Evolutionary conservation across 2,329 filamentous ascomycete species (phyloP).

Genomic region (Zasmidium cellare): DNA sequence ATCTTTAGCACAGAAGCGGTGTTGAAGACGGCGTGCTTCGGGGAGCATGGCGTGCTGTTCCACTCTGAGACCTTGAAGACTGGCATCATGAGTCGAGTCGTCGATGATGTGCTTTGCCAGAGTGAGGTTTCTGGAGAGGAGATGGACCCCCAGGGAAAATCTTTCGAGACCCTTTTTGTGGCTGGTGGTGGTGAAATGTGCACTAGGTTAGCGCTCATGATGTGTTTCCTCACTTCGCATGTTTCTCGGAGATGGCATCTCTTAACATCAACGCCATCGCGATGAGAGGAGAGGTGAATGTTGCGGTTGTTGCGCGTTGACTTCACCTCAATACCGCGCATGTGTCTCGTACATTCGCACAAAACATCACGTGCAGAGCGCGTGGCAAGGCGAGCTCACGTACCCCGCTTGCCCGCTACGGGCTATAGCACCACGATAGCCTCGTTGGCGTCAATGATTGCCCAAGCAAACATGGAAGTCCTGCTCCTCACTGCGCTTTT

Average conservation of each 20-base stretch:
- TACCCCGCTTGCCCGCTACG: not conserved
- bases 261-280: not conserved
- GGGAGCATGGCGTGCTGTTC: not conserved
- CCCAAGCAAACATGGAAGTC: constrained; percentile 14
- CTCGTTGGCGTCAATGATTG: not conserved
- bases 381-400: not conserved
- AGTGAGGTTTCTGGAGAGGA: not conserved
- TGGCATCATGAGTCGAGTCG: not conserved
- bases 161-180: not conserved
- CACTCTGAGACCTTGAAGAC: not conserved
- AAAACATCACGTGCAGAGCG: not conserved
- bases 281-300: no score
- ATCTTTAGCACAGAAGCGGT: no score
- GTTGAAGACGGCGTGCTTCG: not conserved
- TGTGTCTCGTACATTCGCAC: not conserved
- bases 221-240: not conserved
- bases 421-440: constrained; percentile 1
- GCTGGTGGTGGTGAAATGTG: not conserved
- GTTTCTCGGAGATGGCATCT: not conserved
- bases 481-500: constrained; percentile 18
- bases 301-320: no score
- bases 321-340: not conserved
- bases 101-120: not conserved
- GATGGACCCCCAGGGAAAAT: not conserved
- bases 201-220: no score